Evolutionary conservation across 306 rosid genomes (phyloP).

Genomic region (Cicer pinnatifidum): DNA sequence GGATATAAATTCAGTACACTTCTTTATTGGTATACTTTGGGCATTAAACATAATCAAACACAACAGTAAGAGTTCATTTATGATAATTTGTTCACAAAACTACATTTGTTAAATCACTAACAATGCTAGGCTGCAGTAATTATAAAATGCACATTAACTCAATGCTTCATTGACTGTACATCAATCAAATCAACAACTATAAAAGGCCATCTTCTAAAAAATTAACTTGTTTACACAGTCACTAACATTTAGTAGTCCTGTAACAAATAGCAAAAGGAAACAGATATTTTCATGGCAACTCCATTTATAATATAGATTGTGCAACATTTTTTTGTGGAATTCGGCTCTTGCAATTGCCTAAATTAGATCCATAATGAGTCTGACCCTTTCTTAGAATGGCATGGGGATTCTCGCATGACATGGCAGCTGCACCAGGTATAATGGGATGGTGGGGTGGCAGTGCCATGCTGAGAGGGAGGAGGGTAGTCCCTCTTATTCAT

Average conservation of each 20-base stretch:
- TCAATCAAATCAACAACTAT: conserved; percentile 9
- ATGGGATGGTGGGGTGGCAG: background rate
- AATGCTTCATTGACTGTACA: conserved; percentile 13
- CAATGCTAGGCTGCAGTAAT: conserved; percentile 10
- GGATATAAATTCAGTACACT: conserved; percentile 37
- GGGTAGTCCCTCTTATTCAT: background rate
- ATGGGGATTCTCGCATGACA: background rate
- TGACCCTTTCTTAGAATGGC: background rate
- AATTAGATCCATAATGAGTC: background rate
- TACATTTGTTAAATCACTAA: conserved; percentile 3
- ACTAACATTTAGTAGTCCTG: conserved; percentile 8
- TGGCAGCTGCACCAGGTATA: background rate
- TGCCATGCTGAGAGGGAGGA: background rate
- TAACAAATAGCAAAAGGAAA: conserved; percentile 11
- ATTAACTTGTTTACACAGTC: conserved; percentile 1
- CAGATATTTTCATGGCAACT: background rate
- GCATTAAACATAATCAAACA: conserved; percentile 34
- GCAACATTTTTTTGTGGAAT: background rate
- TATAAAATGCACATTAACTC: conserved; percentile 18
- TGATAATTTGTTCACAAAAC: conserved; percentile 10
- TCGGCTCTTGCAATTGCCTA: background rate
- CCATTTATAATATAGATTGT: background rate
- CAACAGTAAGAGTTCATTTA: background rate
- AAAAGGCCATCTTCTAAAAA: conserved; percentile 6
- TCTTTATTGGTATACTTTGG: background rate